Evolutionary conservation across 768 basidiomycete genomes (phyloP), one percentile per base, ranked within the genome.

Genomic region (Xerocomus spinulosus): DNA sequence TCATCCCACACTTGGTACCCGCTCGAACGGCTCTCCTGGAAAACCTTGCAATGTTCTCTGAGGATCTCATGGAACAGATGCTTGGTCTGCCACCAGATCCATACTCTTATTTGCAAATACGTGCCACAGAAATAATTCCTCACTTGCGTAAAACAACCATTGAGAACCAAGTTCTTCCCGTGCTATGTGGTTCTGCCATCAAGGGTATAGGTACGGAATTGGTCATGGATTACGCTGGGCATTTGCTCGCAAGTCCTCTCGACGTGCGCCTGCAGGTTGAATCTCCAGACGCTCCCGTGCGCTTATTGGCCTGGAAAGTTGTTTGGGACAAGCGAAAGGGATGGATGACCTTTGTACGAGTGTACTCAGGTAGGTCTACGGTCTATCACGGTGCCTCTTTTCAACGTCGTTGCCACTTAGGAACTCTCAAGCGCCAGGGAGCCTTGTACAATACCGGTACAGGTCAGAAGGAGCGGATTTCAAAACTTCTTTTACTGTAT

Each of bases 321-420:
- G 75, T 72, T 25, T 92, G 89, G 90, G 89, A 93, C 59, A 82
- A 81, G 49, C 79, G 70, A 48, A 77, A 76, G 56, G 91, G 91
- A 20, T 93, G 91, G 91, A 91, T 93, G 89, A 92, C 91, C 2
- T 93, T 91, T 61, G 84, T 93, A 32, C 76, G 91, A 21, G 79
- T 93, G 17, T 93, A 93, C 65, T 91, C 90, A 44, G 91, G 90
- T 88, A 62, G 51, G 72, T 64, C 5, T 28, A 26, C 33, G 25
- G 24, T 13, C 25, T 9, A 23, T 30, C 15, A 18, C 12, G 5
- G 21, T 30, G n/a, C 28, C 12, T n/a, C n/a, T 49, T 45, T 49
- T 42, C 9, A 26, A 55, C 17, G 35, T 41, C 44, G 8, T 34
- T 28, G 25, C 43, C 43, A 37, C 32, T 28, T 34, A 62, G 90